A percentile compares a stretch with the other conserved stretches of the same genome.
Conservation (phyloP, 2,329 filamentous ascomycete species). For the Neofusicoccum parvum region DNA sequence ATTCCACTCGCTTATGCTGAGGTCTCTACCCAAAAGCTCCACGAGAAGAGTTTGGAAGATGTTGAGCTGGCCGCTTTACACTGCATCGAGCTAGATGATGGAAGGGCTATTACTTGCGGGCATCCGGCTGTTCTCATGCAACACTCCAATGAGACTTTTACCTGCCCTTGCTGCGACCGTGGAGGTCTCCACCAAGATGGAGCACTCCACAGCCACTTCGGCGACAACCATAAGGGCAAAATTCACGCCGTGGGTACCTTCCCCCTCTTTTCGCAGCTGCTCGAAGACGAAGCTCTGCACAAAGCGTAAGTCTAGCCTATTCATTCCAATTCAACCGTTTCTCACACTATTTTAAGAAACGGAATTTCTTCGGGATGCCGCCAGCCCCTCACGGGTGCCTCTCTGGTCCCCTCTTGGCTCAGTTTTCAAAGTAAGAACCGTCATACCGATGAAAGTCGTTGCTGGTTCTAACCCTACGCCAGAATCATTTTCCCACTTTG, state of each 20-base stretch:
- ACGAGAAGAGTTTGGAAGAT: too few relatives aligned
- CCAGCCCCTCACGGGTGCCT: slow-evolving; percentile 36
- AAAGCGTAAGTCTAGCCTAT: slow-evolving; percentile 28
- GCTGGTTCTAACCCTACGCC: not conserved
- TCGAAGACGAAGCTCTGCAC: slow-evolving; percentile 29
- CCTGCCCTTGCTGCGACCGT: slow-evolving; percentile 35
- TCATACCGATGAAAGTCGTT: not conserved
- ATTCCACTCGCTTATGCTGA: too few relatives aligned
- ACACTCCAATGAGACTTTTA: not conserved
- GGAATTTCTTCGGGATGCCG: slow-evolving; percentile 10
- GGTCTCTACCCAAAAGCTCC: too few relatives aligned
- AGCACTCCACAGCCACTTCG: slow-evolving; percentile 32
- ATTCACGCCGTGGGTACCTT: slow-evolving; percentile 26
- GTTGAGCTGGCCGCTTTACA: too few relatives aligned
- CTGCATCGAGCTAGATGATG: too few relatives aligned
- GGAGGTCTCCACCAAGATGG: slow-evolving; percentile 33
- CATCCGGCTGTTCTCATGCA: slow-evolving; percentile 1
- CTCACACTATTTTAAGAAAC: not conserved
- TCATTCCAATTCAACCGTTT: slow-evolving; percentile 1
- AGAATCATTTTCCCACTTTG: slow-evolving; percentile 1
- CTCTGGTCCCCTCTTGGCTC: too few relatives aligned
- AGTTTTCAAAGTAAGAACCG: slow-evolving; percentile 26
- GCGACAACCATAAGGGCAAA: slow-evolving; percentile 30
- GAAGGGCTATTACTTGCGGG: too few relatives aligned
- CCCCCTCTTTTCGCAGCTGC: slow-evolving; percentile 27